Percentiles rank a stretch among this genome's conserved stretches.
These are phyloP conservation scores for Russula compacta DNA, from an alignment of 768 basidiomycete genomes.

Conservation along the genomic window DNA sequence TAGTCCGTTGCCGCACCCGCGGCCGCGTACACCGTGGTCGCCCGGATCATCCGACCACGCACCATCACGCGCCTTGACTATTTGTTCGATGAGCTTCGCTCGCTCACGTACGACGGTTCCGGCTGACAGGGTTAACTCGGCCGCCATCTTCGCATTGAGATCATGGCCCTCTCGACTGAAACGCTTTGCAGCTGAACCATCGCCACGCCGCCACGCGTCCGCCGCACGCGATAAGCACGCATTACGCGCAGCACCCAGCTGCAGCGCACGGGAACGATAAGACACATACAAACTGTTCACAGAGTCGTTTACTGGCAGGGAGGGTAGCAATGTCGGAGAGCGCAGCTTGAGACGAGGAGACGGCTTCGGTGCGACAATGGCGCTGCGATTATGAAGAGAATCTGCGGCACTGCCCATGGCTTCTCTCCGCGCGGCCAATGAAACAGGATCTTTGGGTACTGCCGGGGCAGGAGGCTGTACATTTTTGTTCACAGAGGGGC, in stretches of 20 bases:
- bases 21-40: constrained; percentile 69
- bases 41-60: constrained; percentile 77
- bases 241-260: constrained; percentile 89
- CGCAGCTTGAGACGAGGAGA: constrained; percentile 82
- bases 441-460: constrained; percentile 27
- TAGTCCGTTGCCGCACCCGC: constrained; percentile 66
- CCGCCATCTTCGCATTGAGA: constrained; percentile 82
- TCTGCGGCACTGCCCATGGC: constrained; percentile 53
- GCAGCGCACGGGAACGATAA: constrained; percentile 80
- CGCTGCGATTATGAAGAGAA: constrained; percentile 51
- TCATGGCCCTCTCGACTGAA: constrained; percentile 94
- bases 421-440: constrained; percentile 45
- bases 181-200: constrained; percentile 90
- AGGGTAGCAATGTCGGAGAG: constrained; percentile 77
- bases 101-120: constrained; percentile 79
- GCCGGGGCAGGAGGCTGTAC: constrained; percentile 28
- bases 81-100: constrained; percentile 63
- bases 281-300: constrained; percentile 79
- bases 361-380: constrained; percentile 69
- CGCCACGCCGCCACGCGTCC: constrained; percentile 91
- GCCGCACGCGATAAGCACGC: constrained; percentile 92
- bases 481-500: constrained; percentile 78
- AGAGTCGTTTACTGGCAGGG: constrained; percentile 75
- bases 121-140: constrained; percentile 81
- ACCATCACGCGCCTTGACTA: constrained; percentile 59